A percentile compares a stretch with the other conserved stretches of the same genome.
Evolutionary conservation across 2,329 filamentous ascomycete species (phyloP).

Genomic region (Diplodia corticola): DNA sequence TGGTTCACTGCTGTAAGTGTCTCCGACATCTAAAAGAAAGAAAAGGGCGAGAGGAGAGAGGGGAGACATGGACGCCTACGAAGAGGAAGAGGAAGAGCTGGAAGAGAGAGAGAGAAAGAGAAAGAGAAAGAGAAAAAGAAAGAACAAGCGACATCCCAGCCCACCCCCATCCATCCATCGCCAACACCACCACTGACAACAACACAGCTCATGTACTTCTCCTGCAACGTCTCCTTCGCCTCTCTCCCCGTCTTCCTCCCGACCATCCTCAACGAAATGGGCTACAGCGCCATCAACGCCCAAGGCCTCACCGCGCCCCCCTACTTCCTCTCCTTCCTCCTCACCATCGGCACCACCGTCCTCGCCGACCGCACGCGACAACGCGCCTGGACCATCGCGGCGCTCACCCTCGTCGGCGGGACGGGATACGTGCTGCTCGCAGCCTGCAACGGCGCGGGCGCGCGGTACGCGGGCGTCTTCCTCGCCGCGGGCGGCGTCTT

Average conservation of each 20-base stretch:
- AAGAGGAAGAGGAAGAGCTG: too few species aligned
- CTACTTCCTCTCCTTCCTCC: conserved; percentile 66
- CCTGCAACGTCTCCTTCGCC: conserved; percentile 54
- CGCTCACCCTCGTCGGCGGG: conserved; percentile 58
- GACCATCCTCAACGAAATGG: conserved; percentile 54
- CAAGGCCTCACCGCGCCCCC: conserved; percentile 73
- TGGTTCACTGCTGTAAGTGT: conserved; percentile 37
- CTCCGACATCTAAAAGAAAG: too few species aligned
- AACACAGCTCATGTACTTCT: conserved; percentile 40
- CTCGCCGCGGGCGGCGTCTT: conserved; percentile 64
- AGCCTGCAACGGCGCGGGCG: conserved; percentile 49
- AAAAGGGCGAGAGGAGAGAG: too few species aligned
- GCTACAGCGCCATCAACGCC: conserved; percentile 65
- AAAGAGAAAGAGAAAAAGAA: too few species aligned
- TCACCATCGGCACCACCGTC: conserved; percentile 62
- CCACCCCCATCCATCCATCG: neutral
- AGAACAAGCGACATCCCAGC: too few species aligned
- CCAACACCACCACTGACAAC: neutral
- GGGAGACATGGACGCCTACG: too few species aligned
- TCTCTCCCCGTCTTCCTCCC: conserved; percentile 47
- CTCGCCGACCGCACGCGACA: conserved; percentile 66
- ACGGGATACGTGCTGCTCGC: conserved; percentile 67
- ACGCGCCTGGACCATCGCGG: conserved; percentile 61
- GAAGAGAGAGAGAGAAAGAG: too few species aligned
- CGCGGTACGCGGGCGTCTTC: conserved; percentile 56